A percentile compares a stretch with the other conserved stretches of the same genome.
phyloP scores from a whole-genome alignment of 2,329 filamentous ascomycete genomes.

The Atkinsonella texensis region DNA sequence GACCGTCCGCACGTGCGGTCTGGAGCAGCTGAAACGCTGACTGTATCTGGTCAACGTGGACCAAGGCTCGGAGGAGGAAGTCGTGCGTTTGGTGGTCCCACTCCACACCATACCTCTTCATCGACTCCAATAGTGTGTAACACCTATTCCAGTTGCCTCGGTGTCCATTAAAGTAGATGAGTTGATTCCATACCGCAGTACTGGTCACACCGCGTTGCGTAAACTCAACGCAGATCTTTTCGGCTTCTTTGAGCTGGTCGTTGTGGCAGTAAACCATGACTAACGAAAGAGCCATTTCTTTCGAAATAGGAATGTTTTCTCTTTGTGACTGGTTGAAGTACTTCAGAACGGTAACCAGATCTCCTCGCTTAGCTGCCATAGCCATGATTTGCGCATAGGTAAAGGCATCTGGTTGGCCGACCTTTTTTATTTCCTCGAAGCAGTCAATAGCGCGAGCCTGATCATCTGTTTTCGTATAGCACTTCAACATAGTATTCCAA shows the following conservation, averaged over 20 bases:
- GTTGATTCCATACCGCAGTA: conserved; percentile 64
- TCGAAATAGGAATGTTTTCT: conserved; percentile 35
- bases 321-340: conserved; percentile 52
- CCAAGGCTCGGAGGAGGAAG: conserved; percentile 36
- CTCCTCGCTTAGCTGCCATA: conserved; percentile 57
- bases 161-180: conserved; percentile 58
- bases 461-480: conserved; percentile 54
- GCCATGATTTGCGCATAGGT: conserved; percentile 66
- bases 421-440: conserved; percentile 47
- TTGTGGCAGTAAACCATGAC: conserved; percentile 52
- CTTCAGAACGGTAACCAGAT: conserved; percentile 55
- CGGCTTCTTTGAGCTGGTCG: conserved; percentile 23
- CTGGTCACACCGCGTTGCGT: conserved; percentile 37
- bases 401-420: conserved; percentile 42
- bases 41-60: conserved; percentile 35
- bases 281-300: conserved; percentile 49
- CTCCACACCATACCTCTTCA: conserved; percentile 33
- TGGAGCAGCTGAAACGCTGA: conserved; percentile 37
- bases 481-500: conserved; percentile 70
- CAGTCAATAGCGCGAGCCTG: conserved; percentile 50
- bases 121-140: conserved; percentile 34
- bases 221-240: conserved; percentile 34
- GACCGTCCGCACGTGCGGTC: conserved; percentile 28
- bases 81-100: conserved; percentile 40
- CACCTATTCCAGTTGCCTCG: conserved; percentile 40